Evolutionary conservation across 805 yeast genomes (phyloP), one percentile per base, ranked within the genome.

Genomic region (Groenewaldozyma tartarivorans): DNA sequence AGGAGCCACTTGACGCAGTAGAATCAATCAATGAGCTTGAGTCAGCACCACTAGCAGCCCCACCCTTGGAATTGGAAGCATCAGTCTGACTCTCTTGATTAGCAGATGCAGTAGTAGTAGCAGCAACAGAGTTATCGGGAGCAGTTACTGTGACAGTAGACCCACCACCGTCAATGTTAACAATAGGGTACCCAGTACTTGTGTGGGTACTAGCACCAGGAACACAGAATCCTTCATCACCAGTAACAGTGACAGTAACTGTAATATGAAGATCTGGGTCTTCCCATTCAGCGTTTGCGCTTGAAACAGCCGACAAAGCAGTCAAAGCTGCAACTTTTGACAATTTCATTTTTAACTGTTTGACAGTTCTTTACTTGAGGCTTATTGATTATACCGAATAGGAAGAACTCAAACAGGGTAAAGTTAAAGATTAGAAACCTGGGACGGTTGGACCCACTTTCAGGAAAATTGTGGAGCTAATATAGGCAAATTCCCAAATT

Each of bases 111-210:
- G 43, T 17, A 7, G 36, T 34, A 9, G 30, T 34, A 5, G 43
- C 40, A 4, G 40, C 21, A 22, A 16, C 37, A n/a, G n/a, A n/a
- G n/a, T n/a, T n/a, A n/a, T n/a, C n/a, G n/a, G n/a, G n/a, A 17
- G 35, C 22, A n/a, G 45, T 20, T 9, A 34, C 38, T 5, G 44
- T 39, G 20, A 38, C 45, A 11, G 49, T 43, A 20, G 39, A 31
- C 17, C 42, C 41, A 22, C 48, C 41, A 2, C 55, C 55, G 32
- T 50, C 54, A 32, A 51, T 41, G 34, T 50, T 47, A 20, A 51
- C 50, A 5, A 48, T 49, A 3, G 55, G 53, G 33, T 51, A 51
- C 7, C 48, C 37, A 6, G 46, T 39, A 13, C 43, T 29, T 2
- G 36, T 33, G 7, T 30, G 20, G 11, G 35, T 4, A 5, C 17